Evolutionary conservation across 2,329 filamentous ascomycete genomes (phyloP).

Genomic region (Neopestalotiopsis sp.): DNA sequence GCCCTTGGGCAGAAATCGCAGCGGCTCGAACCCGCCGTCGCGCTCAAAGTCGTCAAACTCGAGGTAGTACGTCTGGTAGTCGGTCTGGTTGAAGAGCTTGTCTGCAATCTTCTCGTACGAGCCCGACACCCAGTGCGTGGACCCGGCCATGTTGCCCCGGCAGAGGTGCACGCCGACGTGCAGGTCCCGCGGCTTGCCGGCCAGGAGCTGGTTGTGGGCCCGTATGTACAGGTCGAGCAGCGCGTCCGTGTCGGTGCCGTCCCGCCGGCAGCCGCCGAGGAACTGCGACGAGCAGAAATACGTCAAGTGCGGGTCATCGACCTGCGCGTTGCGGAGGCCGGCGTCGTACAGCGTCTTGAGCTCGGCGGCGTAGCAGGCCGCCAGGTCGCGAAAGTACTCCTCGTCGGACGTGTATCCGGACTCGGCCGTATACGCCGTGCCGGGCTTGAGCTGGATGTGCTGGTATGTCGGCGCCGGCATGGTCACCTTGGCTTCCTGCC

Average conservation of each 20-base stretch:
- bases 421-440: slow-evolving; percentile 50
- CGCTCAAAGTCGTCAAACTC: slow-evolving; percentile 56
- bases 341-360: slow-evolving; percentile 57
- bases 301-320: slow-evolving; percentile 59
- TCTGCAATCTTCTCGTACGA: slow-evolving; percentile 56
- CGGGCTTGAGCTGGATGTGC: slow-evolving; percentile 63
- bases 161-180: slow-evolving; percentile 70
- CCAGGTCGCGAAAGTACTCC: slow-evolving; percentile 59
- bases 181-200: slow-evolving; percentile 58
- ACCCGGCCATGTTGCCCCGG: slow-evolving; percentile 51
- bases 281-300: slow-evolving; percentile 65
- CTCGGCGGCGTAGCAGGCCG: slow-evolving; percentile 56
- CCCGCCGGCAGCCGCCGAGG: slow-evolving; percentile 60
- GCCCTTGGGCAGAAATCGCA: slow-evolving; percentile 49
- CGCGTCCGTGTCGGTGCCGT: slow-evolving; percentile 54
- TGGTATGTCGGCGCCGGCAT: slow-evolving; percentile 68
- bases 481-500: slow-evolving; percentile 67
- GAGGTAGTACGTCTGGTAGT: slow-evolving; percentile 57
- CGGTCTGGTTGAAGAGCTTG: slow-evolving; percentile 53
- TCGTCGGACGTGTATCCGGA: slow-evolving; percentile 54
- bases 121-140: slow-evolving; percentile 54
- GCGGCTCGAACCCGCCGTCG: slow-evolving; percentile 53
- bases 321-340: slow-evolving; percentile 57
- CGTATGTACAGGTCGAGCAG: slow-evolving; percentile 65
- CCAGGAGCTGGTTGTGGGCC: slow-evolving; percentile 65